Conservation (phyloP, 441 rosid species). For the Bocquillonia castaneifolia region DNA sequence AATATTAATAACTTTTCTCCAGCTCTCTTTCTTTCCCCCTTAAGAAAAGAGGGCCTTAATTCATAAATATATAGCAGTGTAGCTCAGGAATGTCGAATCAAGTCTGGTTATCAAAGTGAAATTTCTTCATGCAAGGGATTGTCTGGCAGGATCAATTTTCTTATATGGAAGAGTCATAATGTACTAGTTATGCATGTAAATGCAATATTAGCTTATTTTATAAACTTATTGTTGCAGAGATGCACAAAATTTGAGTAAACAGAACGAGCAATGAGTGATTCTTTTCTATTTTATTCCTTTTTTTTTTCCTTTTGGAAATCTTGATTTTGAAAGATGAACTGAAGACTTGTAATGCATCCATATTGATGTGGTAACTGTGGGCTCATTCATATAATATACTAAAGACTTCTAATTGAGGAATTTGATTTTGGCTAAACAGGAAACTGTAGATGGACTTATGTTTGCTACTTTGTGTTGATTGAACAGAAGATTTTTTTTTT, state of each 20-base stretch:
- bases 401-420: not conserved
- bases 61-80: not conserved
- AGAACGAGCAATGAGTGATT: not conserved
- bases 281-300: not conserved
- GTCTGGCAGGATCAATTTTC: not conserved
- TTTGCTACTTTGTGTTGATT: not conserved
- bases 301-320: not conserved
- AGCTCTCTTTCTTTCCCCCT: not conserved
- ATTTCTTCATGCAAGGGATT: not conserved
- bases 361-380: not conserved
- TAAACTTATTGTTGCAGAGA: not conserved
- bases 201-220: not conserved
- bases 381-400: no score
- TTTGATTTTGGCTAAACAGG: not conserved
- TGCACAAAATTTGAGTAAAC: not conserved
- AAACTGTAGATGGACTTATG: not conserved
- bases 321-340: not conserved
- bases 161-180: not conserved
- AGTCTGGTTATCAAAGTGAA: not conserved
- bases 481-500: slow-evolving; percentile 13
- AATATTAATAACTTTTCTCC: not conserved
- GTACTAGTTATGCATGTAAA: not conserved
- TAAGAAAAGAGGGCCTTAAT: not conserved
- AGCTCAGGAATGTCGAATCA: not conserved
- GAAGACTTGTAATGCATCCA: not conserved